Conservation (phyloP, 1,139 yeast species). For the Kurtzmaniella natalensis region DNA sequence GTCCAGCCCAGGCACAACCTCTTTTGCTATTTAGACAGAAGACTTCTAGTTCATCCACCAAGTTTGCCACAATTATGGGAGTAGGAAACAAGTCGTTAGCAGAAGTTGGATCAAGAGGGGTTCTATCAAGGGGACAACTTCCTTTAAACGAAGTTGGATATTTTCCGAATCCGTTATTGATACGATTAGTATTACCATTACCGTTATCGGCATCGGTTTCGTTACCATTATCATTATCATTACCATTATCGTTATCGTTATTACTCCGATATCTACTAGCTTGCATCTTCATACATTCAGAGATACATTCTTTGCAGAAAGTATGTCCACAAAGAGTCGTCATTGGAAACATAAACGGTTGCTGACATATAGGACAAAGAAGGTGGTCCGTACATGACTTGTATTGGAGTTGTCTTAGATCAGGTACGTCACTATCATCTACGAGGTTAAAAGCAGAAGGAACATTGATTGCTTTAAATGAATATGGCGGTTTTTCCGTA, state of each 20-base stretch:
- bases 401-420: conserved; percentile 31
- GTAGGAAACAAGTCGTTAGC: conserved; percentile 53
- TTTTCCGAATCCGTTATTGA: conserved; percentile 9
- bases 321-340: conserved; percentile 61
- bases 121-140: conserved; percentile 63
- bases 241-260: not conserved
- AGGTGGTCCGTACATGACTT: conserved; percentile 47
- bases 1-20: conserved; percentile 58
- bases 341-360: conserved; percentile 51
- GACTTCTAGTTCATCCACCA: conserved; percentile 59
- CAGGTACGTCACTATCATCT: conserved; percentile 21
- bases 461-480: conserved; percentile 9
- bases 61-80: conserved; percentile 55
- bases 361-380: conserved; percentile 55
- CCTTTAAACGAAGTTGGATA: conserved; percentile 21
- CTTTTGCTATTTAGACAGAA: conserved; percentile 48
- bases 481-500: not conserved
- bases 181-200: not conserved
- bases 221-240: not conserved
- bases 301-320: conserved; percentile 49
- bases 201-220: conserved; percentile 2
- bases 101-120: conserved; percentile 35
- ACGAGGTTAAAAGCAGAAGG: conserved; percentile 18
- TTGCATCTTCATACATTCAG: conserved; percentile 40
- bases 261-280: conserved; percentile 4